Conservation (phyloP, 208 protist genomes). For the Wallacemonas collosoma region DNA sequence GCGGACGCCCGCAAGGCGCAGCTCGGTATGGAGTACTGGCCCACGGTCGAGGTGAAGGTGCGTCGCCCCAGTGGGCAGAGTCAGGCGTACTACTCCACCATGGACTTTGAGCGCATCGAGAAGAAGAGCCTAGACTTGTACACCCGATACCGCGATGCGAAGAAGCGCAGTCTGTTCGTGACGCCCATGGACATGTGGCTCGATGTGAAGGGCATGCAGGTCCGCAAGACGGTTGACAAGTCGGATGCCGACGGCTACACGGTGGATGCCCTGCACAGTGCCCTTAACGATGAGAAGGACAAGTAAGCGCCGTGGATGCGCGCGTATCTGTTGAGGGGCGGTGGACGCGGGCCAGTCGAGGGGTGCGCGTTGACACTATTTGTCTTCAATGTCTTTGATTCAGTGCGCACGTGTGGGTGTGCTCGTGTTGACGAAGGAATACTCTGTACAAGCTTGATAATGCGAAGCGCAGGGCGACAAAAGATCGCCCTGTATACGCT, state of each 20-base stretch:
- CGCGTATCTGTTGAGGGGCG: background rate
- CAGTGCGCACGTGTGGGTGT: too few species aligned
- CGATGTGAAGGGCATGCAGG: slow-evolving; percentile 82
- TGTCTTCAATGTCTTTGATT: too few species aligned
- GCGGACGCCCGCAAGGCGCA: slow-evolving; percentile 88
- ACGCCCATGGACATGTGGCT: slow-evolving; percentile 91
- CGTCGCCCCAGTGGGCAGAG: slow-evolving; percentile 82
- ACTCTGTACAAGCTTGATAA: too few species aligned
- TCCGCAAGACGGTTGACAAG: slow-evolving; percentile 54
- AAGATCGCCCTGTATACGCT: too few species aligned
- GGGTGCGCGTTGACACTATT: too few species aligned
- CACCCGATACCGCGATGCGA: slow-evolving; percentile 80
- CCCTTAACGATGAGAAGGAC: slow-evolving; percentile 33
- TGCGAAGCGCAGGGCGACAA: too few species aligned
- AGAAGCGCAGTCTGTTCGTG: slow-evolving; percentile 90
- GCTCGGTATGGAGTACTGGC: slow-evolving; percentile 87
- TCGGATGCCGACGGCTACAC: slow-evolving; percentile 81
- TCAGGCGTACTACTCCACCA: slow-evolving; percentile 84
- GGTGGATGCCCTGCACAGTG: slow-evolving; percentile 56
- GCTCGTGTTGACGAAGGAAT: too few species aligned
- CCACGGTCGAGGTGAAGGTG: slow-evolving; percentile 91
- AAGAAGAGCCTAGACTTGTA: slow-evolving; percentile 75
- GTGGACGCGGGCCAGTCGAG: too few species aligned
- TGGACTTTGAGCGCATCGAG: slow-evolving; percentile 88
- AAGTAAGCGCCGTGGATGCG: background rate